Evolutionary conservation across 2,329 filamentous ascomycete genomes (phyloP).

Genomic region (Aschersonia sp.): DNA sequence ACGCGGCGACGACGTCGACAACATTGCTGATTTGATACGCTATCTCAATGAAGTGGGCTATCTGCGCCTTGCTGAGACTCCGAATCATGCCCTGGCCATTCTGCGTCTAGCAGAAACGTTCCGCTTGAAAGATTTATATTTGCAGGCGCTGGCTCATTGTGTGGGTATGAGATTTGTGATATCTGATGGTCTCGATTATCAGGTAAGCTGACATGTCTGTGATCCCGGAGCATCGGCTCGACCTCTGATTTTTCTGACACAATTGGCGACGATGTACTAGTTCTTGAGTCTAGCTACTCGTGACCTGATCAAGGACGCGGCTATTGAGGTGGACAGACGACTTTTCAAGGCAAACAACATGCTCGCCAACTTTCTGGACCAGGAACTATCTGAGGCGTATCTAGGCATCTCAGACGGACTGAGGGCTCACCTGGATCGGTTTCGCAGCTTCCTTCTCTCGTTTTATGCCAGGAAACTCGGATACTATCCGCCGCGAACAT

Average conservation of each 20-base stretch:
- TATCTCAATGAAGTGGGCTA: conserved; percentile 62
- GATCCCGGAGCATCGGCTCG: not conserved
- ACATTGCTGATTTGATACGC: conserved; percentile 31
- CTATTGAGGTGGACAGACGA: conserved; percentile 49
- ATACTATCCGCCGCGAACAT: conserved; percentile 51
- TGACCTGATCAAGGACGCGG: conserved; percentile 48
- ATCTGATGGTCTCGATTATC: conserved; percentile 41
- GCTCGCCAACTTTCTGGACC: conserved; percentile 53
- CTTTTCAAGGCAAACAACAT: conserved; percentile 42
- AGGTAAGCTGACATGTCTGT: conserved; percentile 24
- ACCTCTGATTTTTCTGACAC: conserved; percentile 8
- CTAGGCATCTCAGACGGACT: conserved; percentile 49
- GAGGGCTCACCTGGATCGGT: conserved; percentile 56
- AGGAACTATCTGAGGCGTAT: conserved; percentile 52
- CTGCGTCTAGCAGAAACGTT: conserved; percentile 55
- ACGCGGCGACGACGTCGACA: conserved; percentile 39
- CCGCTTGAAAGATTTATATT: conserved; percentile 49
- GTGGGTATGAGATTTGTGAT: conserved; percentile 60
- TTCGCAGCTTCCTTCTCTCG: conserved; percentile 51
- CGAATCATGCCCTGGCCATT: conserved; percentile 53
- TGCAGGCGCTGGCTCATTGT: conserved; percentile 63
- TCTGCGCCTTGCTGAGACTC: conserved; percentile 47
- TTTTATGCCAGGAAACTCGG: conserved; percentile 56
- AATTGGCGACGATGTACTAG: not conserved
- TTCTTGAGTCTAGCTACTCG: conserved; percentile 33